Evolutionary conservation across 177 flowering plant species (phyloP).

Genomic region (Telopea speciosissima): DNA sequence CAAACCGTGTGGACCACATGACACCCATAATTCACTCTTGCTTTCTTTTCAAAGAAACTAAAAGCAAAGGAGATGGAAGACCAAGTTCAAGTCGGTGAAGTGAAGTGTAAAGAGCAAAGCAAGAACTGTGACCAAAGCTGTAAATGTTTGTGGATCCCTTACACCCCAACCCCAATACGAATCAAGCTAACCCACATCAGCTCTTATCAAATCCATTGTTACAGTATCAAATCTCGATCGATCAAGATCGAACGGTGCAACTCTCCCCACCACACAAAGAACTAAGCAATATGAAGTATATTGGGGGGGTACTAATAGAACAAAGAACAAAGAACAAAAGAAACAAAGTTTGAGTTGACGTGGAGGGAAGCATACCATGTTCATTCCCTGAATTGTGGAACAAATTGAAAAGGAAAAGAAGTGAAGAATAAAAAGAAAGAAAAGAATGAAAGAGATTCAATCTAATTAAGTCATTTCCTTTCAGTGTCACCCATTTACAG

Average conservation of each 20-base stretch:
- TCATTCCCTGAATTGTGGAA: constrained; percentile 3
- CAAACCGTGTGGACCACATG: constrained; percentile 23
- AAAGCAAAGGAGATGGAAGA: not conserved
- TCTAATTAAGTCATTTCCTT: not conserved
- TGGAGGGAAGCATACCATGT: constrained; percentile 14
- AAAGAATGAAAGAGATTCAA: not conserved
- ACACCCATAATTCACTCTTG: constrained; percentile 11
- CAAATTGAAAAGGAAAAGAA: no score
- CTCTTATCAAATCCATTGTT: no score
- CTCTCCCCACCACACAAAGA: not conserved
- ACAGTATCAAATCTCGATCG: not conserved
- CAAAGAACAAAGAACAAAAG: not conserved
- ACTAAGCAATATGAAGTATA: no score
- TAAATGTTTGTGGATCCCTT: not conserved
- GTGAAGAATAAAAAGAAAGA: not conserved
- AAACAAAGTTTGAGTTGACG: constrained; percentile 11
- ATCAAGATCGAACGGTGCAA: not conserved
- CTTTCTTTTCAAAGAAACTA: not conserved
- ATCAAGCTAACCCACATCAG: not conserved
- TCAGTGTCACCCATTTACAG: constrained; percentile 10
- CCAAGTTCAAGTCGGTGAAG: not conserved
- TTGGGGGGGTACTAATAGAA: not conserved
- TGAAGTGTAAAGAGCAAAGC: constrained; percentile 1
- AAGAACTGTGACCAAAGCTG: not conserved
- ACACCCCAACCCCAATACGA: no score